phyloP scores from a whole-genome alignment of 2,329 filamentous ascomycete species.

The Talaromyces sp. region DNA sequence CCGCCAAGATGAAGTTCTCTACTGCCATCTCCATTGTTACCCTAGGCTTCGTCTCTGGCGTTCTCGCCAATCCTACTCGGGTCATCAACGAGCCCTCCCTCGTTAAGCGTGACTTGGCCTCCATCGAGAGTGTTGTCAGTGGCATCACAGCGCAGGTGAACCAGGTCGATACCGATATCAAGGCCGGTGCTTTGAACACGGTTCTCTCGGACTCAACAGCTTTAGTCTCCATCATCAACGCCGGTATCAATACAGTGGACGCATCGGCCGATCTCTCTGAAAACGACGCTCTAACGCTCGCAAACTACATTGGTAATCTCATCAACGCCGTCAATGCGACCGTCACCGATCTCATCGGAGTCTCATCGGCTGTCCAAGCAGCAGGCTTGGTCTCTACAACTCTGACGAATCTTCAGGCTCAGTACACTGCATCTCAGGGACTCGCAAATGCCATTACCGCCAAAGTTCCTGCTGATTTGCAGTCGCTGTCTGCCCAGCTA shows the following conservation, averaged over 20 bases:
- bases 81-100: constrained; percentile 16
- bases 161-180: constrained; percentile 25
- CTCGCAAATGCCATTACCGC: constrained; percentile 3
- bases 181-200: constrained; percentile 22
- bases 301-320: background rate
- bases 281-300: background rate
- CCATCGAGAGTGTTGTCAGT: constrained; percentile 22
- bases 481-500: constrained; percentile 18
- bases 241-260: constrained; percentile 27
- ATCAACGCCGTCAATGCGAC: constrained; percentile 8
- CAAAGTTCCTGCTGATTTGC: background rate
- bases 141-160: constrained; percentile 21
- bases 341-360: constrained; percentile 6
- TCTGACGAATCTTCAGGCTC: constrained; percentile 22
- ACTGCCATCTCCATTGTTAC: constrained; percentile 21
- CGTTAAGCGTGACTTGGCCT: constrained; percentile 20
- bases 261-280: constrained; percentile 21
- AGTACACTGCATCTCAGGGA: constrained; percentile 25
- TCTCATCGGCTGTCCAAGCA: background rate
- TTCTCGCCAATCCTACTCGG: constrained; percentile 25
- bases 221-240: constrained; percentile 26
- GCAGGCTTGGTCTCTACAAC: constrained; percentile 3
- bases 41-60: constrained; percentile 24
- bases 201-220: constrained; percentile 25
- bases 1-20: background rate